Conservation (phyloP, 257 asterid genomes). For the Knoxia roxburghii region DNA sequence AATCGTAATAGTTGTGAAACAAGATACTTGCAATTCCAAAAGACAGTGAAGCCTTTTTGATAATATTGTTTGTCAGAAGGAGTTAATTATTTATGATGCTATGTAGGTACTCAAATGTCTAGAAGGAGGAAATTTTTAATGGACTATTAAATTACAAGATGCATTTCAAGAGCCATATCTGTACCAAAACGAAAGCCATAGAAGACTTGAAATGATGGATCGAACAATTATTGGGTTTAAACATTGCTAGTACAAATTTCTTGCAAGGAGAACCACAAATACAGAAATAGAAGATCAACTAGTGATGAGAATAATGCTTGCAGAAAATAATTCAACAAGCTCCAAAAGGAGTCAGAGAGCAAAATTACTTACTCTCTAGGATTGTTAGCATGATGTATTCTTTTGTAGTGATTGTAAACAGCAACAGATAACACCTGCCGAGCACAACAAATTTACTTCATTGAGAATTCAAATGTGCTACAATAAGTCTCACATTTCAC, state of each 20-base stretch:
- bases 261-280: background rate
- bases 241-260: background rate
- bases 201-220: background rate
- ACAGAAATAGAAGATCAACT: no score
- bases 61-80: no score
- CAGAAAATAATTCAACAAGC: background rate
- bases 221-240: background rate
- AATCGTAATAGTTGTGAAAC: background rate
- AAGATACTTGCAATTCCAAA: background rate
- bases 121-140: no score
- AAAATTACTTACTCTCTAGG: slow-evolving; percentile 49
- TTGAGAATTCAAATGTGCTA: slow-evolving; percentile 8
- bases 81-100: no score
- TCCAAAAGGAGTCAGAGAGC: background rate
- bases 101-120: no score
- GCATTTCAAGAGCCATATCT: background rate
- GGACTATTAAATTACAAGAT: no score
- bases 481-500: background rate
- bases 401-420: slow-evolving; percentile 88
- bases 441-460: slow-evolving; percentile 19
- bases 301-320: background rate
- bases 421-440: slow-evolving; percentile 89
- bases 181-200: no score
- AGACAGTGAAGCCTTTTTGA: background rate
- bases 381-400: slow-evolving; percentile 50